Evolutionary conservation across 306 rosid species (phyloP), one percentile per base, ranked within the genome.

Genomic region (Prunus kanzakura): DNA sequence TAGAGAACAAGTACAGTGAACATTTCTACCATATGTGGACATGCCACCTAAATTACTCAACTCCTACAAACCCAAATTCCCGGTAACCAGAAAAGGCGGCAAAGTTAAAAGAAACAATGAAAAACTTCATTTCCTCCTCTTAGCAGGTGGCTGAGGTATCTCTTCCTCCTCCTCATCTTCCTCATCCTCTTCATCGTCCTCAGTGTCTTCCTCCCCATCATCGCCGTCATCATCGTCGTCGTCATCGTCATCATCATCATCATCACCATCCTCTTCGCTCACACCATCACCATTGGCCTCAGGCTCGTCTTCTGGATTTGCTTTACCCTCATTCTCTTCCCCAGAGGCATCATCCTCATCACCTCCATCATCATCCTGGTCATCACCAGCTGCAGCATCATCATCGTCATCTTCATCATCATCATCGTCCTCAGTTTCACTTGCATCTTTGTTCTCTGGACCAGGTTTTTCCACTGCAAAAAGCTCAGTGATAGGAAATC

Each of bases 261-360:
- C 90, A 6, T 84, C 88, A 0, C 84, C 88, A 0, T 65, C 94
- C 1, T 84, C 89, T 18, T 82, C 95, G 56, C 87, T 80, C 61
- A 82, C 92, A 51, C 89, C 89, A 43, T 55, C 89, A 54, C 93
- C 93, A 64, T 87, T 80, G 64, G 89, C 82, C 81, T 73, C 88
- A 8, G 85, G 89, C 74, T 78, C 91, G 77, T 77, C 88, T 20
- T 84, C 87, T 11, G 84, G 86, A 72, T 85, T 83, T 67, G 68
- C 90, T 73, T 80, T 85, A 47, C 81, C 89, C 9, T 84, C 89
- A 1, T 71, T 88, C 54, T 87, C 89, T 2, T 85, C 87, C 25
- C 87, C 96, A 12, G 86, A 81, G 70, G 57, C 84, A 16, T 79
- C 85, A 50, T 76, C 88, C 3, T 75, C 90, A 0, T 83, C 89